Conservation (phyloP, 2,329 filamentous ascomycete species). For the Fusarium oxysporum region DNA sequence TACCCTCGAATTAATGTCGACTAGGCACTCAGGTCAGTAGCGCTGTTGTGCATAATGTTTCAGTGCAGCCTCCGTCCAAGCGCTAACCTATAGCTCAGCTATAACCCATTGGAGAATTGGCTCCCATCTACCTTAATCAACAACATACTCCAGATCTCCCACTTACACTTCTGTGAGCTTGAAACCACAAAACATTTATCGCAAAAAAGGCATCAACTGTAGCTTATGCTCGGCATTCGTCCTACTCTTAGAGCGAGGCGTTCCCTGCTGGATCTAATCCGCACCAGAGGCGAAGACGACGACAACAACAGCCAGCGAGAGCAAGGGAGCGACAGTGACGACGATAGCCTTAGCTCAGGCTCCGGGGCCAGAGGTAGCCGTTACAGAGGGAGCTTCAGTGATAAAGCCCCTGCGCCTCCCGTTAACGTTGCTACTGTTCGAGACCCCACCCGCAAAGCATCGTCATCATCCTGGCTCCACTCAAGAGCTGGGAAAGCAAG, state of each 20-base stretch:
- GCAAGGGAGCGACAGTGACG: constrained; percentile 22
- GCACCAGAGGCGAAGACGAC: constrained; percentile 49
- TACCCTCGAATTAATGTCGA: background rate
- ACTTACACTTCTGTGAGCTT: constrained; percentile 14
- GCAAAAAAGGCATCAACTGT: constrained; percentile 21
- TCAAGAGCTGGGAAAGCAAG: constrained; percentile 23
- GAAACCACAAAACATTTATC: constrained; percentile 20
- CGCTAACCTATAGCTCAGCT: constrained; percentile 20
- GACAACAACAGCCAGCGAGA: constrained; percentile 25
- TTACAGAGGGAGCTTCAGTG: constrained; percentile 31
- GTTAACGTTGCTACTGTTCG: constrained; percentile 23
- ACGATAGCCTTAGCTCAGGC: constrained; percentile 11
- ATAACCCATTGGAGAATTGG: constrained; percentile 3
- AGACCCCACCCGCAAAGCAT: constrained; percentile 40
- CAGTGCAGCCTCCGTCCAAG: constrained; percentile 16
- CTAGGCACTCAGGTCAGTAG: background rate
- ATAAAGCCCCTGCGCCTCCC: constrained; percentile 38
- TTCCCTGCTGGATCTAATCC: constrained; percentile 64
- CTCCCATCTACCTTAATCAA: constrained; percentile 24
- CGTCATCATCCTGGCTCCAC: constrained; percentile 52
- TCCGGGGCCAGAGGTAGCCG: constrained; percentile 13
- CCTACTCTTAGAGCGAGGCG: constrained; percentile 63
- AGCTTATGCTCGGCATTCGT: constrained; percentile 63
- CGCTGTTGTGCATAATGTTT: constrained; percentile 1
- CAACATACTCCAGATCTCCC: constrained; percentile 10